Percentiles rank a stretch among this genome's conserved stretches.
Conservation (phyloP, 371 early-diverging fungal species). For the Apophysomyces sp. region DNA sequence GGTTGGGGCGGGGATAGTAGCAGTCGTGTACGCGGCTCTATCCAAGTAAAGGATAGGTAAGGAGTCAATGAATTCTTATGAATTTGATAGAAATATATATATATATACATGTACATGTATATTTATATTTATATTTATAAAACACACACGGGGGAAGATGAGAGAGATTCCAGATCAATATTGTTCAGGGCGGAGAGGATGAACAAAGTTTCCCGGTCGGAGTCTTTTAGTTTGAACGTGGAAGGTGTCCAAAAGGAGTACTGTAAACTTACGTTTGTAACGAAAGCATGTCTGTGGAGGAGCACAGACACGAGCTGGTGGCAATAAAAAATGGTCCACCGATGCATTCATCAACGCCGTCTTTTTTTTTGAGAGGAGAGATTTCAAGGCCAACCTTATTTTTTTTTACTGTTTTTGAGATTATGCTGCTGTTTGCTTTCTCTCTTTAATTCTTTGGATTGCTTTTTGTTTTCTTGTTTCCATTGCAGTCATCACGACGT, state of each 20-base stretch:
- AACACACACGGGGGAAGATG: background rate
- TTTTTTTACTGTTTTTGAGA: conserved; percentile 1
- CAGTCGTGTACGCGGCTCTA: no score
- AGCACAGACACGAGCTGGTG: conserved; percentile 4
- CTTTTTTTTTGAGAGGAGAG: background rate
- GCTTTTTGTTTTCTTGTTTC: background rate
- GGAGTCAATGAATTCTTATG: background rate
- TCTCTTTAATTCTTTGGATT: background rate
- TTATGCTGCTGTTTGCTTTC: background rate
- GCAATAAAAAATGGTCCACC: background rate
- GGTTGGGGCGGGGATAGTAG: no score
- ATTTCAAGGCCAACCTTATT: conserved; percentile 1
- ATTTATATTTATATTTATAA: no score
- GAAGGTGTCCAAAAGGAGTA: background rate
- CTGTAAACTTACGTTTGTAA: background rate
- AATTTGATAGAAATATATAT: no score
- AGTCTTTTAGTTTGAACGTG: background rate
- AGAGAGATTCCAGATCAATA: background rate
- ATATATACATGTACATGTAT: no score
- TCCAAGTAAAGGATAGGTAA: background rate
- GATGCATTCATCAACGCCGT: background rate
- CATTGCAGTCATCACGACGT: background rate
- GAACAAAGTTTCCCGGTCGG: conserved; percentile 1
- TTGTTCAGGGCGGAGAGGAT: background rate
- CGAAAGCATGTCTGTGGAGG: background rate